Evolutionary conservation across 768 basidiomycete species (phyloP).

Genomic region (Tricholomella constricta): DNA sequence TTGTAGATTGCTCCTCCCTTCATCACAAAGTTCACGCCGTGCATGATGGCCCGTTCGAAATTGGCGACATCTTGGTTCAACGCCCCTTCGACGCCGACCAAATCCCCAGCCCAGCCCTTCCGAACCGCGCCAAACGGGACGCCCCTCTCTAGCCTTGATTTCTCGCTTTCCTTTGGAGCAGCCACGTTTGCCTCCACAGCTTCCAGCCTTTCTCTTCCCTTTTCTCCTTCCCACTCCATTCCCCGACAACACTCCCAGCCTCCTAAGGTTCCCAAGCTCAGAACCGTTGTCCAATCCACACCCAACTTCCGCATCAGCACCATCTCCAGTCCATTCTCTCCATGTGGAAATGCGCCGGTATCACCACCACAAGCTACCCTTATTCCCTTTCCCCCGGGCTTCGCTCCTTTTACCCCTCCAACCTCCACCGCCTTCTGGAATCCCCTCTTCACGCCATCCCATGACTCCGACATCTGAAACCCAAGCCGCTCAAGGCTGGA

Average conservation of each 20-base stretch:
- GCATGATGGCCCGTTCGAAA: constrained; percentile 47
- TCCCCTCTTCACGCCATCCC: constrained; percentile 38
- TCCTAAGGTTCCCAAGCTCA: constrained; percentile 60
- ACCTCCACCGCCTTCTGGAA: constrained; percentile 49
- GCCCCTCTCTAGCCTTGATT: constrained; percentile 44
- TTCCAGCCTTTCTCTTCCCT: constrained; percentile 22
- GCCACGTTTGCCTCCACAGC: constrained; percentile 17
- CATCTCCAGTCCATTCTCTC: constrained; percentile 60
- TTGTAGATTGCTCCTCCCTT: constrained; percentile 46
- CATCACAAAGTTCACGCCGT: constrained; percentile 56
- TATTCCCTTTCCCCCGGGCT: constrained; percentile 8
- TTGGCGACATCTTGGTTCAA: constrained; percentile 36
- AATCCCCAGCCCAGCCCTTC: constrained; percentile 57
- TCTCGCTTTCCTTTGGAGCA: constrained; percentile 2
- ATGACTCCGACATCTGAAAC: constrained; percentile 24
- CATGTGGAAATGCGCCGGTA: constrained; percentile 65
- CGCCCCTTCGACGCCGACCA: constrained; percentile 40
- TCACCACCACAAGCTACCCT: constrained; percentile 63
- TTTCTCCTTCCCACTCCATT: constrained; percentile 43
- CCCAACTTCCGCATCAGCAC: constrained; percentile 60
- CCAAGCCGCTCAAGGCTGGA: constrained; percentile 30
- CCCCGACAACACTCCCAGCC: constrained; percentile 60
- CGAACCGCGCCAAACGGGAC: constrained; percentile 57
- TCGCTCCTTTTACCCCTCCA: constrained; percentile 36
- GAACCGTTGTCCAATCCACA: constrained; percentile 50